phyloP scores from a whole-genome alignment of 2,329 filamentous ascomycete species.

The Exophiala viscosa region DNA sequence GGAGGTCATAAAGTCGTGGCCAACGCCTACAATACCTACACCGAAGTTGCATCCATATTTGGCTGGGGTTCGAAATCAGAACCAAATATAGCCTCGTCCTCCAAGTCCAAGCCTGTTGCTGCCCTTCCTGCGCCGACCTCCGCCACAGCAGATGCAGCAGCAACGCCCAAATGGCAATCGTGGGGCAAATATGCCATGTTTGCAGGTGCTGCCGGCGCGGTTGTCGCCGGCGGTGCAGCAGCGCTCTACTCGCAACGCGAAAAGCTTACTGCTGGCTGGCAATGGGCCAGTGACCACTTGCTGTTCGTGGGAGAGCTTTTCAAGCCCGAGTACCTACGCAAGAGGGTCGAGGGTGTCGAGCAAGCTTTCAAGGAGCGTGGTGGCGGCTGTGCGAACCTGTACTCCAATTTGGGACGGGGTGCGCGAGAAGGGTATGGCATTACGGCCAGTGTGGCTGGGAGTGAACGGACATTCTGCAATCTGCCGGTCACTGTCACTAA shows the following conservation, averaged over 20 bases:
- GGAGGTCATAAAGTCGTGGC: constrained; percentile 74
- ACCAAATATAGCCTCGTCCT: constrained; percentile 18
- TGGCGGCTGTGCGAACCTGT: constrained; percentile 69
- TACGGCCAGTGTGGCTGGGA: constrained; percentile 49
- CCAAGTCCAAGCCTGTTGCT: constrained; percentile 16
- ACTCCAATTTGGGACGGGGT: constrained; percentile 73
- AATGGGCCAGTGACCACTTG: constrained; percentile 84
- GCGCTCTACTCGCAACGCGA: constrained; percentile 84
- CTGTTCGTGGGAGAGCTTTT: constrained; percentile 90
- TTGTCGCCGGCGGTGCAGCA: constrained; percentile 75
- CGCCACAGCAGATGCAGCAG: constrained; percentile 41
- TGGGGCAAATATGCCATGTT: constrained; percentile 85
- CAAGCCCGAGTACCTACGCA: constrained; percentile 74
- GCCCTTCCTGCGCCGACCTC: constrained; percentile 34
- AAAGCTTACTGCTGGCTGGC: constrained; percentile 69
- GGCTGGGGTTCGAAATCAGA: constrained; percentile 50
- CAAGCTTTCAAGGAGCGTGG: constrained; percentile 46
- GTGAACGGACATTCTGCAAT: constrained; percentile 83
- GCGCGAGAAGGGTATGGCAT: constrained; percentile 47
- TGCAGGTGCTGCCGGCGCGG: constrained; percentile 74
- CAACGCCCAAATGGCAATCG: constrained; percentile 61
- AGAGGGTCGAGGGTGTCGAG: constrained; percentile 67
- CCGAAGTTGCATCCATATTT: constrained; percentile 58
- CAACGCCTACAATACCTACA: constrained; percentile 66
- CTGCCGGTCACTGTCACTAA: constrained; percentile 49